Evolutionary conservation across 2,329 filamentous ascomycete genomes (phyloP), one percentile per base, ranked within the genome.

Genomic region (Sporothrix pallida): DNA sequence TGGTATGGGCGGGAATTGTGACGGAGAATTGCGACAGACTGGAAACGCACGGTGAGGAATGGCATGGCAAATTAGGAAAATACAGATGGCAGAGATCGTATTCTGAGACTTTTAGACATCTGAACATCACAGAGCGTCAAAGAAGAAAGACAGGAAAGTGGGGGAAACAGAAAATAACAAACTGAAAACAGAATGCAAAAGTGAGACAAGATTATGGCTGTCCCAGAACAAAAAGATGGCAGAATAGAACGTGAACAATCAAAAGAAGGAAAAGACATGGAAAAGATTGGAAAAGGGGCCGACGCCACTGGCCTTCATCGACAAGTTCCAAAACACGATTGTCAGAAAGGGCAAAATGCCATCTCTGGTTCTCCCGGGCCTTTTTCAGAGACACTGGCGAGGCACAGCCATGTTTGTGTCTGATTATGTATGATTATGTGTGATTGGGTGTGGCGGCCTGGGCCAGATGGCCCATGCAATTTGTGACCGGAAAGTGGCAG

Each of bases 401-500:
- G 54, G 37, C 69, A 50, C n/a, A 7, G 20, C 62, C 44, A 42
- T 63, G 58, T 44, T 44, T 2, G 31, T 37, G 31, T 37, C 31
- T 37, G 31, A 37, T 37, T 37, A 37, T 37, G 31, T 37, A 5
- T 37, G 31, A 37, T 63, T 63, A 23, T 10, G 48, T 37, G 46
- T n/a, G 48, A 46, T 8, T n/a, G 65, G 15, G 23, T n/a, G 44
- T 37, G 23, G 37, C 31, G 44, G 52, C 20, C 8, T 26, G 52
- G 42, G 17, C 23, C 13, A 60, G 17, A 5, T n/a, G 56, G 10
- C 20, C 60, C 46, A 68, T 69, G 65, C 65, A 44, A 12, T 69
- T 69, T 31, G 2, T 6, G 50, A 74, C 73, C 54, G 73, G 52
- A 71, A 68, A 72, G 26, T 71, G 20, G 3, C 23, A 60, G 48